These are phyloP conservation scores for Tolypocladium inflatum DNA, from an alignment of 2,329 filamentous ascomycete species.

Conservation along the genomic window DNA sequence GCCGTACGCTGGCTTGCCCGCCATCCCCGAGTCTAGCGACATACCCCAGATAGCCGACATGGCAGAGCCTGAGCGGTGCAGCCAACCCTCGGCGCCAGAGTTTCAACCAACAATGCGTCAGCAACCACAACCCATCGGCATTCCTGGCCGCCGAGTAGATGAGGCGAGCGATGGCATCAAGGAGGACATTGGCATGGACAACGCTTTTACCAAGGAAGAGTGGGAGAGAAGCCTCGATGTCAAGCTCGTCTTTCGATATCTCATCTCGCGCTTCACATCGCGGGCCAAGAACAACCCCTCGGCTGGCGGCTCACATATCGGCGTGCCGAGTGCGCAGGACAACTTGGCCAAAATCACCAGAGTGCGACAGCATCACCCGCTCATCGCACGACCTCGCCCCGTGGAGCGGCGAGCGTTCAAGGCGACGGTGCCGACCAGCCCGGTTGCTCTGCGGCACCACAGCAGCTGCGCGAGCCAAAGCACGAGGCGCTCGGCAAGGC, in stretches of 20 bases:
- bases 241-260: conserved; percentile 82
- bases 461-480: conserved; percentile 83
- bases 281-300: conserved; percentile 30
- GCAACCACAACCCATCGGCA: conserved; percentile 24
- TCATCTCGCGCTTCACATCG: conserved; percentile 64
- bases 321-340: conserved; percentile 48
- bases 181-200: conserved; percentile 14
- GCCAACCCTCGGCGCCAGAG: conserved; percentile 20
- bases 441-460: conserved; percentile 37
- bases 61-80: conserved; percentile 10
- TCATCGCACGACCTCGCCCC: conserved; percentile 52
- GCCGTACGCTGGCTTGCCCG: conserved; percentile 70
- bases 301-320: conserved; percentile 35
- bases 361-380: conserved; percentile 81
- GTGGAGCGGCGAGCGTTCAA: conserved; percentile 49
- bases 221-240: conserved; percentile 93
- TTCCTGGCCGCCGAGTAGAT: conserved; percentile 19
- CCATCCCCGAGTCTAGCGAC: conserved; percentile 43
- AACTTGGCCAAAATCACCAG: conserved; percentile 69
- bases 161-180: conserved; percentile 10
- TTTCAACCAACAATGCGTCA: conserved; percentile 39
- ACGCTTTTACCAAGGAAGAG: conserved; percentile 59
- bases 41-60: conserved; percentile 18
- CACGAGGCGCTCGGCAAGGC: conserved; percentile 60
- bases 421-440: conserved; percentile 38